Conservation (phyloP, 2,329 filamentous ascomycete genomes). For the Sclerotinia minor region DNA sequence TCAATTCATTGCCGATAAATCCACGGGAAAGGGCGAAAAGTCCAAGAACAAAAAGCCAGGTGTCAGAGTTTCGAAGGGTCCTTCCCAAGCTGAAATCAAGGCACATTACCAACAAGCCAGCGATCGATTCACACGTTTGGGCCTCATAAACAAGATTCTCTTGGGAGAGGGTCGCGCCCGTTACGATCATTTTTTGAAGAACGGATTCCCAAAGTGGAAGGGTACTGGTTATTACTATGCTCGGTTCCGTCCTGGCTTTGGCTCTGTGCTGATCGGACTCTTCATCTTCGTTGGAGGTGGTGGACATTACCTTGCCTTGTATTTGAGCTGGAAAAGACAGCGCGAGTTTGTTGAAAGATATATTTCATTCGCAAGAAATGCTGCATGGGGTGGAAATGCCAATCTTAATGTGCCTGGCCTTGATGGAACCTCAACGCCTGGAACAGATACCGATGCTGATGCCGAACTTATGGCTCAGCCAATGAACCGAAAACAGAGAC, state of each 20-base stretch:
- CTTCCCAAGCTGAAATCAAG: conserved; percentile 72
- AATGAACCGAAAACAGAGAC: conserved; percentile 82
- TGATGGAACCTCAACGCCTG: conserved; percentile 50
- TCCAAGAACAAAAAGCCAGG: conserved; percentile 56
- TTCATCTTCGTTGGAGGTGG: conserved; percentile 81
- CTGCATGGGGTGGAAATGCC: conserved; percentile 76
- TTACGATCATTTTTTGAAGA: conserved; percentile 90
- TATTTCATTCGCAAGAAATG: conserved; percentile 82
- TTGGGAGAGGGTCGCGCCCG: conserved; percentile 77
- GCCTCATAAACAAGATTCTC: conserved; percentile 82
- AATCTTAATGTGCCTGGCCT: conserved; percentile 71
- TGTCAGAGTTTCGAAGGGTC: conserved; percentile 67
- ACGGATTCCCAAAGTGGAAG: conserved; percentile 96
- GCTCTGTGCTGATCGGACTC: conserved; percentile 77
- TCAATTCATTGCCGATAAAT: conserved; percentile 69
- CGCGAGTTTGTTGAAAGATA: conserved; percentile 89
- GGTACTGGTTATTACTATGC: conserved; percentile 98
- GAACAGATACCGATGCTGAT: conserved; percentile 50
- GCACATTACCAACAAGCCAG: conserved; percentile 77
- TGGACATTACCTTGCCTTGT: conserved; percentile 82
- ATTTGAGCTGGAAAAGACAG: conserved; percentile 86
- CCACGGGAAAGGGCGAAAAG: conserved; percentile 52
- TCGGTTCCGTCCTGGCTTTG: conserved; percentile 86
- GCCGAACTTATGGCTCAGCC: conserved; percentile 51
- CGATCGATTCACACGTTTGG: conserved; percentile 80